These are phyloP conservation scores for Trypanosoma theileri DNA, from an alignment of 208 protist species.

Conservation along the genomic window DNA sequence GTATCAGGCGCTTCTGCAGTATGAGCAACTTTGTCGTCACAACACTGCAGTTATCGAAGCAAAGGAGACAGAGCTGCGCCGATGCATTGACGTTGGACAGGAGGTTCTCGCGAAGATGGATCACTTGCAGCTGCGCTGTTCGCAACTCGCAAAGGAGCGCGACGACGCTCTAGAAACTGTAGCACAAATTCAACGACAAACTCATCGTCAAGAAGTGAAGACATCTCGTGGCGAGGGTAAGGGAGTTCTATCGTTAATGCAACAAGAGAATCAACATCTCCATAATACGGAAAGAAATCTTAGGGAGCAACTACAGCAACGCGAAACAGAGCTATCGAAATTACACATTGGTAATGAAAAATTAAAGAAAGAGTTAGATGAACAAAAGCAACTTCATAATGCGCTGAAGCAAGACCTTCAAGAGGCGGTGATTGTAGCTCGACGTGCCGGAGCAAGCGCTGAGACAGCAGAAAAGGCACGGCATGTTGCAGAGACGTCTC, in stretches of 20 bases:
- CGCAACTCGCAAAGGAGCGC: constrained; percentile 50
- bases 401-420: constrained; percentile 12
- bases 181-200: constrained; percentile 2
- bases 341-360: not conserved
- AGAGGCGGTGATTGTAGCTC: constrained; percentile 10
- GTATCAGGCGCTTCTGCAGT: constrained; percentile 45
- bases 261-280: not conserved
- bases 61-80: constrained; percentile 70
- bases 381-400: constrained; percentile 25
- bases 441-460: constrained; percentile 9
- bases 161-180: constrained; percentile 27
- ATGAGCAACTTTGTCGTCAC: constrained; percentile 34
- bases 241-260: not conserved
- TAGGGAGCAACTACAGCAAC: constrained; percentile 15
- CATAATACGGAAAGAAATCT: constrained; percentile 27
- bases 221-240: not conserved
- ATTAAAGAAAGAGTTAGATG: constrained; percentile 10
- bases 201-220: not conserved
- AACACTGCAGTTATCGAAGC: constrained; percentile 37
- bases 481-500: constrained; percentile 12
- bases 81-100: constrained; percentile 76
- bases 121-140: constrained; percentile 49
- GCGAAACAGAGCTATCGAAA: constrained; percentile 1
- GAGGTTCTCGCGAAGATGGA: constrained; percentile 74
- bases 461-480: constrained; percentile 23